A percentile compares a stretch with the other conserved stretches of the same genome.
Conservation (phyloP, 2,329 filamentous ascomycete species). For the Microdochium paspali region DNA sequence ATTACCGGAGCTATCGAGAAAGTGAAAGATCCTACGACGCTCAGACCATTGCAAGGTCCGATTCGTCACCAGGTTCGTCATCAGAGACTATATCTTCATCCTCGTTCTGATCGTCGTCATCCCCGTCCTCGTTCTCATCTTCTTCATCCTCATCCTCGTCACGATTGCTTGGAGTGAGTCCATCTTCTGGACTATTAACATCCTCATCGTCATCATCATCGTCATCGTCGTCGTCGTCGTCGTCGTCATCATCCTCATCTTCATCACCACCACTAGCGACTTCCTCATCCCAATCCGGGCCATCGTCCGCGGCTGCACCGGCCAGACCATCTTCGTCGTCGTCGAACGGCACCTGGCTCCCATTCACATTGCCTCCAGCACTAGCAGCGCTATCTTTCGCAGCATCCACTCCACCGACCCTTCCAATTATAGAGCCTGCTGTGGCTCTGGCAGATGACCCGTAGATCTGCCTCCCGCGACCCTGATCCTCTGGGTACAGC, state of each 20-base stretch:
- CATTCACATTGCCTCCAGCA: neutral
- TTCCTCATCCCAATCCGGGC: slow-evolving; percentile 10
- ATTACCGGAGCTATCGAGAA: too few species aligned
- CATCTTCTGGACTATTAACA: slow-evolving; percentile 1
- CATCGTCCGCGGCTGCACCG: slow-evolving; percentile 4
- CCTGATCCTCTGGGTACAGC: neutral
- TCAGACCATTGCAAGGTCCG: neutral
- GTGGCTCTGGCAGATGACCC: neutral
- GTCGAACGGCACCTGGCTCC: slow-evolving; percentile 1
- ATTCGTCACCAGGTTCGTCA: neutral
- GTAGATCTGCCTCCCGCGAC: neutral
- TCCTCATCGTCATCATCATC: slow-evolving; percentile 6
- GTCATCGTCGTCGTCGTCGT: slow-evolving; percentile 12
- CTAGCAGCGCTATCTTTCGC: slow-evolving; percentile 1
- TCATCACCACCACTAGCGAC: slow-evolving; percentile 11
- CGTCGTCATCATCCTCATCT: slow-evolving; percentile 10
- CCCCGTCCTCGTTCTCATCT: slow-evolving; percentile 9
- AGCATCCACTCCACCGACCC: neutral
- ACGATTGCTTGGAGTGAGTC: neutral
- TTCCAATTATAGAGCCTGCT: neutral
- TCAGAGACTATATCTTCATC: slow-evolving; percentile 12
- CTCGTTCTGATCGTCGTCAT: slow-evolving; percentile 10
- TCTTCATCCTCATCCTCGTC: slow-evolving; percentile 10
- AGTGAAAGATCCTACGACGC: too few species aligned
- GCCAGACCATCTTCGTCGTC: neutral